Percentiles rank a stretch among this genome's conserved stretches.
Evolutionary conservation across 2,329 filamentous ascomycete genomes (phyloP).

Genomic region (Exophiala oligosperma): DNA sequence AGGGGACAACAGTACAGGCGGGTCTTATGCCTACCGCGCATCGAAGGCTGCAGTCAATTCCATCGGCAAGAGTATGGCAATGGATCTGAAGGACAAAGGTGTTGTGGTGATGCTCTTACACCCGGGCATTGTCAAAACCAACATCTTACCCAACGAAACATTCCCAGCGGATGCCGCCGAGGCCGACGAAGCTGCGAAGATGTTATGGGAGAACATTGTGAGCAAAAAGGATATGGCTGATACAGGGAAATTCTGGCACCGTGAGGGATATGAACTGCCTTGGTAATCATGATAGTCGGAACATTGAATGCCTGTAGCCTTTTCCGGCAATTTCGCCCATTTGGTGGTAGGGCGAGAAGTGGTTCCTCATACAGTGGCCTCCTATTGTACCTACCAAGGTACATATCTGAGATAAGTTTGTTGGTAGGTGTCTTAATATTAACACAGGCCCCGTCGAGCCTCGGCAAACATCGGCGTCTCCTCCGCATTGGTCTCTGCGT

Average conservation of each 20-base stretch:
- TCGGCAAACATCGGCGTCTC: conserved; percentile 3
- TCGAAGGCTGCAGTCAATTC: conserved; percentile 48
- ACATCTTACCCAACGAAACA: conserved; percentile 30
- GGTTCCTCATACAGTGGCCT: too few species aligned
- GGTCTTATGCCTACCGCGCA: conserved; percentile 46
- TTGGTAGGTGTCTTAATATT: too few species aligned
- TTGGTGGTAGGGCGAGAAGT: too few species aligned
- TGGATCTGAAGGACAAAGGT: conserved; percentile 44
- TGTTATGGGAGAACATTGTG: conserved; percentile 44
- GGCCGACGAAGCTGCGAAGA: conserved; percentile 46
- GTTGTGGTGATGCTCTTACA: conserved; percentile 46
- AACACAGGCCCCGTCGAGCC: not conserved
- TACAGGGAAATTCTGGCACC: conserved; percentile 47
- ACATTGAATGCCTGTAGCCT: too few species aligned
- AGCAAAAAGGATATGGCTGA: conserved; percentile 41
- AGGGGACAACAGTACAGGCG: conserved; percentile 44
- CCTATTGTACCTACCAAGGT: not conserved
- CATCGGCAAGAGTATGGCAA: conserved; percentile 44
- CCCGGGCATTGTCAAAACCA: conserved; percentile 45
- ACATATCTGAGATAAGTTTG: too few species aligned
- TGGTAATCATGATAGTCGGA: conserved; percentile 34
- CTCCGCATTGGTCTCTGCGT: not conserved
- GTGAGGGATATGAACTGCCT: conserved; percentile 45
- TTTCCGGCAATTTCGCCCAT: too few species aligned
- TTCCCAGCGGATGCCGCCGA: conserved; percentile 40